Evolutionary conservation across 768 basidiomycete species (phyloP).

Genomic region (Tulasnella sp.): DNA sequence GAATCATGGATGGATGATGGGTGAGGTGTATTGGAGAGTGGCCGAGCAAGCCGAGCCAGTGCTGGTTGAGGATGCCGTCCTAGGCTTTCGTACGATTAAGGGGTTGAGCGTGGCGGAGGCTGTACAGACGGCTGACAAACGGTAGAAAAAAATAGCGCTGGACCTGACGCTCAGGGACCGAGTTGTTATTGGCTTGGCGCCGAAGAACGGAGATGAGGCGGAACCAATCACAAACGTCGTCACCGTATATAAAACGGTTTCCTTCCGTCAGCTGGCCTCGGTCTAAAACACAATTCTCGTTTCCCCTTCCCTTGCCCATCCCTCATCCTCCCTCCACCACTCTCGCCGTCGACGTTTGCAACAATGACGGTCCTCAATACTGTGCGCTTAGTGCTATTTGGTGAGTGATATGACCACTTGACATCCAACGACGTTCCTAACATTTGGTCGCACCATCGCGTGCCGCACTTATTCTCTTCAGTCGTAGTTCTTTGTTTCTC

Average conservation of each 20-base stretch:
- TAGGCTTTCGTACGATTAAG: too few species aligned
- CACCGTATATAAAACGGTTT: not conserved
- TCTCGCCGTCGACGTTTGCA: not conserved
- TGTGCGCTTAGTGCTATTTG: not conserved
- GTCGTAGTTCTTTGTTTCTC: not conserved
- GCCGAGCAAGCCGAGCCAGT: too few species aligned
- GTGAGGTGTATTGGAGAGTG: too few species aligned
- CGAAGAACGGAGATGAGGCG: not conserved
- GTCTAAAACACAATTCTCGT: not conserved
- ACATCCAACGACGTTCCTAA: not conserved
- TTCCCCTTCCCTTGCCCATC: not conserved
- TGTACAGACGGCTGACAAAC: too few species aligned
- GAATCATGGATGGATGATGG: not conserved
- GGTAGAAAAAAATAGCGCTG: too few species aligned
- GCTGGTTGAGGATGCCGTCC: too few species aligned
- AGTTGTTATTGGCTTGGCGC: not conserved
- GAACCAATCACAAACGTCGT: not conserved
- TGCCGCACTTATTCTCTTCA: not conserved
- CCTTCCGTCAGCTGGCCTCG: not conserved
- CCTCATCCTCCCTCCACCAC: not conserved
- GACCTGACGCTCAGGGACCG: not conserved
- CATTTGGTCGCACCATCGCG: not conserved
- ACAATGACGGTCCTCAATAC: not conserved
- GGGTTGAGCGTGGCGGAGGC: too few species aligned
- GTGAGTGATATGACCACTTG: not conserved